Percentiles rank a stretch among this genome's conserved stretches.
These are phyloP conservation scores for Wickerhamiella occidentalis DNA, from an alignment of 805 yeast species.

Conservation along the genomic window DNA sequence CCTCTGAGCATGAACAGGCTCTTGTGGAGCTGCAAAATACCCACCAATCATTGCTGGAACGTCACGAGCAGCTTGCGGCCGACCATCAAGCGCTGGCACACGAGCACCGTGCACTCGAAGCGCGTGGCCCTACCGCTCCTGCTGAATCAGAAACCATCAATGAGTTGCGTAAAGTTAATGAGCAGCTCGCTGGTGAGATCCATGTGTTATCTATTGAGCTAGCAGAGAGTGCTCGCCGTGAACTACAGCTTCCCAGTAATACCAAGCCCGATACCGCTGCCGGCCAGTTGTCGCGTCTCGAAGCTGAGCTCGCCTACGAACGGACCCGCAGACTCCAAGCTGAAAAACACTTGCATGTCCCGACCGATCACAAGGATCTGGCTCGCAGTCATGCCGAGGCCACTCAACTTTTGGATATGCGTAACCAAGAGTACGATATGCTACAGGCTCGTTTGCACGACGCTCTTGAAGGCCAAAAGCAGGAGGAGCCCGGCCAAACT, in stretches of 20 bases:
- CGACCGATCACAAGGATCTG: conserved; percentile 20
- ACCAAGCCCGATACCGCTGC: conserved; percentile 9
- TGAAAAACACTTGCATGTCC: conserved; percentile 15
- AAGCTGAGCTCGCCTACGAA: conserved; percentile 26
- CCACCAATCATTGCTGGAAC: not conserved
- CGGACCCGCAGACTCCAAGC: conserved; percentile 25
- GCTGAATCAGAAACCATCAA: conserved; percentile 5
- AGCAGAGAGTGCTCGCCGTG: conserved; percentile 30
- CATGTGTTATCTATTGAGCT: conserved; percentile 28
- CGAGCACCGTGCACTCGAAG: not conserved
- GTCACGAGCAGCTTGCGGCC: not conserved
- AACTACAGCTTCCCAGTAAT: conserved; percentile 21
- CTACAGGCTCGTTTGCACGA: conserved; percentile 20
- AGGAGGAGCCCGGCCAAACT: too few relatives aligned
- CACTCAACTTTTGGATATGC: conserved; percentile 22
- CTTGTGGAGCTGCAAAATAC: not conserved
- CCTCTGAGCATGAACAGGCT: not conserved
- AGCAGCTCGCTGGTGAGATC: conserved; percentile 25
- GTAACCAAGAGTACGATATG: conserved; percentile 24
- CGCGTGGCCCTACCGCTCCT: not conserved
- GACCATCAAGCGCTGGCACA: not conserved
- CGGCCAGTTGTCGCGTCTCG: conserved; percentile 21
- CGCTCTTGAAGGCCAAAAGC: conserved; percentile 14
- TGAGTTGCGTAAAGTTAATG: conserved; percentile 19
- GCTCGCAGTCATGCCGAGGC: conserved; percentile 25